Evolutionary conservation across 768 basidiomycete species (phyloP).

Genomic region (Podaxis sp.): DNA sequence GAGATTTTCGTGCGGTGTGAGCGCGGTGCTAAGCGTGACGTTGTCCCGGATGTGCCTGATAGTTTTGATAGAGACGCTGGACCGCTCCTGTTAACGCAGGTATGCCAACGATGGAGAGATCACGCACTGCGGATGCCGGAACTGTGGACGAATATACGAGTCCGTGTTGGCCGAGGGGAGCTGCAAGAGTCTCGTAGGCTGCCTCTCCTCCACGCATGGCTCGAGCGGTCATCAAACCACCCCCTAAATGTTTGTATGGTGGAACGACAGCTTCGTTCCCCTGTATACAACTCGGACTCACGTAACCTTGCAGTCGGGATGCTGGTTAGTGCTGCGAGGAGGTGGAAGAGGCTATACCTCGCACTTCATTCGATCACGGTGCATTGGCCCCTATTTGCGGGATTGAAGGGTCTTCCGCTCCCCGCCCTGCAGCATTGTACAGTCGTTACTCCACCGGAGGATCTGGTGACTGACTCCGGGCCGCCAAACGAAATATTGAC

Average conservation of each 20-base stretch:
- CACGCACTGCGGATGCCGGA: constrained; percentile 12
- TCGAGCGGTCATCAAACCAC: constrained; percentile 10
- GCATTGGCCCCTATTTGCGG: constrained; percentile 10
- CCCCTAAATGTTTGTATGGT: constrained; percentile 12
- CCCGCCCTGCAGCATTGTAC: constrained; percentile 8
- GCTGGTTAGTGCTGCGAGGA: neutral
- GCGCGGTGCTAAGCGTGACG: constrained; percentile 3
- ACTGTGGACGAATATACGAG: constrained; percentile 12
- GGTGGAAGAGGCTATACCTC: constrained; percentile 11
- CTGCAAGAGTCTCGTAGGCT: constrained; percentile 10
- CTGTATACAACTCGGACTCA: constrained; percentile 8
- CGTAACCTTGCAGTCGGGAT: constrained; percentile 10
- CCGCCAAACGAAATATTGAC: constrained; percentile 1
- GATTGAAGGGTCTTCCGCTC: neutral
- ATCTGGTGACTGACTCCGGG: neutral
- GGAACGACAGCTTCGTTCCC: constrained; percentile 9
- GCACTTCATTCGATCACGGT: constrained; percentile 3
- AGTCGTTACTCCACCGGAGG: constrained; percentile 4
- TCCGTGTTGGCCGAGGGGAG: constrained; percentile 13
- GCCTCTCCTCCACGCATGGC: constrained; percentile 12
- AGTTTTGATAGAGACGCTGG: constrained; percentile 11
- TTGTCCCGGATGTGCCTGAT: constrained; percentile 12
- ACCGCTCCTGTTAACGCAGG: constrained; percentile 14
- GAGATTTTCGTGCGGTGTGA: constrained; percentile 12
- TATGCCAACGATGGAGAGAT: constrained; percentile 14